A percentile compares a stretch with the other conserved stretches of the same genome.
These are phyloP conservation scores for Nematocida sp. DNA, from an alignment of 371 early-diverging fungal genomes.

Conservation along the genomic window DNA sequence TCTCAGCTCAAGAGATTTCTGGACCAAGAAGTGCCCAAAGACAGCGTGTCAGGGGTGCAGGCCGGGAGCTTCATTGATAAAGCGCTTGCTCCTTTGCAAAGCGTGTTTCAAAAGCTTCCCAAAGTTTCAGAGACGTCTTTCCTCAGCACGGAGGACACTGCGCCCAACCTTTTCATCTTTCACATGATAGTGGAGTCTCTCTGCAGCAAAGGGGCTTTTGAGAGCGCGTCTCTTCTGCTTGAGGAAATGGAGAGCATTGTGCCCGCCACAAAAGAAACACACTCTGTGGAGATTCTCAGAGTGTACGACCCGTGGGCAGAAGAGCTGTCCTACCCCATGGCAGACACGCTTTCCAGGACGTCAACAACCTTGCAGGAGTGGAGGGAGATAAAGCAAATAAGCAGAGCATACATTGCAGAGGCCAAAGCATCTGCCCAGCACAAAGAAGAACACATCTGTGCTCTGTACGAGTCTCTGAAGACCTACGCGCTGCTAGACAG, in stretches of 20 bases:
- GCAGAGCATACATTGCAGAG: neutral
- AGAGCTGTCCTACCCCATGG: constrained; percentile 3
- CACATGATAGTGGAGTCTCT: constrained; percentile 18
- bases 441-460: neutral
- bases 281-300: neutral
- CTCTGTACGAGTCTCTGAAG: neutral
- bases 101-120: neutral
- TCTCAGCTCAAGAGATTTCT: constrained; percentile 11
- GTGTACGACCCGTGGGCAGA: constrained; percentile 33
- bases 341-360: neutral
- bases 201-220: constrained; percentile 11
- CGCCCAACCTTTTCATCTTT: constrained; percentile 24
- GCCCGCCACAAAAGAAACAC: neutral
- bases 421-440: neutral
- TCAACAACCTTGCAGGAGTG: neutral
- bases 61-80: neutral
- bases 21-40: neutral
- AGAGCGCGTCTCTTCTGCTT: constrained; percentile 3
- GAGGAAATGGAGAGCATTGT: constrained; percentile 18
- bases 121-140: no score
- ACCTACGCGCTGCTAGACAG: neutral
- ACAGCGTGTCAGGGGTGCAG: neutral
- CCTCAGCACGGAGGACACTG: neutral
- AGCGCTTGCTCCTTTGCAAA: neutral
- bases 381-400: neutral